Evolutionary conservation across 2,329 filamentous ascomycete species (phyloP), one percentile per base, ranked within the genome.

Genomic region (Ophiostoma sp.): DNA sequence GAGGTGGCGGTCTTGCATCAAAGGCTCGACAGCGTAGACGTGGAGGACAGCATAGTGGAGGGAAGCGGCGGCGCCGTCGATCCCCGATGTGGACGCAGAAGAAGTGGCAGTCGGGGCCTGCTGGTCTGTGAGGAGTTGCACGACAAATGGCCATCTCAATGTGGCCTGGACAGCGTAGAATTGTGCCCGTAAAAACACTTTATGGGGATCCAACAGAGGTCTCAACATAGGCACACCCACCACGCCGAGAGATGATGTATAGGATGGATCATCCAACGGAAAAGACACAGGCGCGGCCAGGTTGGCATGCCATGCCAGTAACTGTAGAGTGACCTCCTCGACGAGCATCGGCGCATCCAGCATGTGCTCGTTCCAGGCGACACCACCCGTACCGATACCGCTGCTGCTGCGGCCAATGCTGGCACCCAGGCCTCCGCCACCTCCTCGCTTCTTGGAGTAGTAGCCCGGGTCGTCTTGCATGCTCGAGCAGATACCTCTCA

Each of bases 131-230:
- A 68, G 76, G 50, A 76, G 66, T 3, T 74, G 75, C 39, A 77
- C 75, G 7, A 77, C 76, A 50, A 73, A 75, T 3, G 74, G 73
- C 76, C 76, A 77, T 64, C 74, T 72, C 28, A 77, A 52, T 2
- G 75, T 76, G 9, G 76, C 74, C 61, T 75, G 75, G 8, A 77
- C 57, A 36, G 75, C 74, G 57, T 76, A 77, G 42, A 76, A 75
- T 64, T 77, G 76, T 1, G 76, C 75, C 2, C 76, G 72, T 25
- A 77, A 52, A 55, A 76, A 76, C 22, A 66, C 61, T 66, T 75
- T 74, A 31, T 69, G 71, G 11, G 75, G 74, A 19, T 77, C 76
- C 1, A 75, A 39, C n/a, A 76, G 64, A 1, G 74, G 71, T 42
- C 48, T 36, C 28, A 73, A 17, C 17, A 15, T 22, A 15, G 59